Evolutionary conservation across 129 eudicot genomes (phyloP).

Genomic region (carrot (Daucus carota)): DNA sequence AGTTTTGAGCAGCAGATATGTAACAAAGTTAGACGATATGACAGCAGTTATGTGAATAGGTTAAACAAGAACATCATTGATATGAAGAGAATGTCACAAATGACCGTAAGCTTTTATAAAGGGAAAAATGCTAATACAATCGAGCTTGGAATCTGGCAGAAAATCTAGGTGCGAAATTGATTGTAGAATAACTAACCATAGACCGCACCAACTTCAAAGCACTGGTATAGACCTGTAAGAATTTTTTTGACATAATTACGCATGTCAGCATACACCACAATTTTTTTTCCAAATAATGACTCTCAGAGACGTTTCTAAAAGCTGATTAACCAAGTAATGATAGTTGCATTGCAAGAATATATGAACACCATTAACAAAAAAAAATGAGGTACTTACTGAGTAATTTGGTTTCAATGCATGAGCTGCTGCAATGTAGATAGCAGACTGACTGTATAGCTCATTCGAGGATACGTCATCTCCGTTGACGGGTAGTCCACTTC

Average conservation of each 20-base stretch:
- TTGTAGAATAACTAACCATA: slow-evolving; percentile 13
- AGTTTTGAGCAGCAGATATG: background rate
- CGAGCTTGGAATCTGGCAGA: background rate
- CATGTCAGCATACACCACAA: background rate
- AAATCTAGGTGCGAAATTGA: background rate
- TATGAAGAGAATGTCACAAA: background rate
- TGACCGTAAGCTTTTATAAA: background rate
- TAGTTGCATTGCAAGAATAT: background rate
- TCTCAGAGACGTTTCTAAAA: background rate
- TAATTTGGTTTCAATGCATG: slow-evolving; percentile 87
- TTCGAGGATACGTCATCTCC: slow-evolving; percentile 59
- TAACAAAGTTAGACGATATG: background rate
- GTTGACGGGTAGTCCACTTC: slow-evolving; percentile 57
- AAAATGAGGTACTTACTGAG: slow-evolving; percentile 40
- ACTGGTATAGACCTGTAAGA: slow-evolving; percentile 77
- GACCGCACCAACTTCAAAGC: slow-evolving; percentile 78
- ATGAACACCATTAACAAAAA: background rate
- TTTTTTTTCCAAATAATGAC: background rate
- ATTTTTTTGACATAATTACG: background rate
- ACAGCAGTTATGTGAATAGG: background rate
- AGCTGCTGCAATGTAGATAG: slow-evolving; percentile 90
- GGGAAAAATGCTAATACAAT: background rate
- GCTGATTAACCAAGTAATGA: background rate
- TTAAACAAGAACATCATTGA: background rate
- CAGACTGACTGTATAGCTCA: slow-evolving; percentile 85